Percentiles rank a stretch among this genome's conserved stretches.
phyloP scores from a whole-genome alignment of 164 flowering plant genomes.

The Vitis cinerea region DNA sequence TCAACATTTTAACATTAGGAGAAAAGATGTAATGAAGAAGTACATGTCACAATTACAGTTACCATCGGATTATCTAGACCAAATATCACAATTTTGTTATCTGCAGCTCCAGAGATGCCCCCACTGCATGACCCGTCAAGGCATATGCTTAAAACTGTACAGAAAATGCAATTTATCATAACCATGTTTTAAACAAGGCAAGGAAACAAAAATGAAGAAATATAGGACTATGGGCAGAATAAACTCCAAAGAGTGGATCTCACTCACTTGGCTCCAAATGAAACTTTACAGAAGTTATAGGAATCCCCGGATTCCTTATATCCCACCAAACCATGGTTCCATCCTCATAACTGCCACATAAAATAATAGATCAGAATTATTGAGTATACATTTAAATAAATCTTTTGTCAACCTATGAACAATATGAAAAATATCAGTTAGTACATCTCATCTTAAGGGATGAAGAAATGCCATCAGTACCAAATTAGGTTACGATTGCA shows the following conservation, averaged over 20 bases:
- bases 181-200: not conserved
- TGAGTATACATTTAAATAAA: not conserved
- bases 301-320: slow-evolving; percentile 63
- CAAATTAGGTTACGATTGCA: not conserved
- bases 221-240: not conserved
- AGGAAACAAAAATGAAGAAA: not conserved
- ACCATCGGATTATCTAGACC: slow-evolving; percentile 66
- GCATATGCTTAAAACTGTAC: slow-evolving; percentile 66
- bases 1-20: too few species aligned
- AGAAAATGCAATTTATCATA: not conserved
- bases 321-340: slow-evolving; percentile 95
- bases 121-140: slow-evolving; percentile 66
- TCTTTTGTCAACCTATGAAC: not conserved
- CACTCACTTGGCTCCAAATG: slow-evolving; percentile 84
- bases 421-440: not conserved
- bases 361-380: not conserved
- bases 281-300: slow-evolving; percentile 65
- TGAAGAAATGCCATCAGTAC: not conserved
- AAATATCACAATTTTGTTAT: slow-evolving; percentile 64
- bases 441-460: not conserved
- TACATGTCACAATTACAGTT: slow-evolving; percentile 8
- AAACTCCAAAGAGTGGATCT: not conserved
- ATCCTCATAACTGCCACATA: slow-evolving; percentile 75
- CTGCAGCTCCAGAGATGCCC: slow-evolving; percentile 87
- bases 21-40: too few species aligned